A percentile compares a stretch with the other conserved stretches of the same genome.
phyloP scores from a whole-genome alignment of 202 grass and related monocot genomes.

The Schoenoplectus triqueter region DNA sequence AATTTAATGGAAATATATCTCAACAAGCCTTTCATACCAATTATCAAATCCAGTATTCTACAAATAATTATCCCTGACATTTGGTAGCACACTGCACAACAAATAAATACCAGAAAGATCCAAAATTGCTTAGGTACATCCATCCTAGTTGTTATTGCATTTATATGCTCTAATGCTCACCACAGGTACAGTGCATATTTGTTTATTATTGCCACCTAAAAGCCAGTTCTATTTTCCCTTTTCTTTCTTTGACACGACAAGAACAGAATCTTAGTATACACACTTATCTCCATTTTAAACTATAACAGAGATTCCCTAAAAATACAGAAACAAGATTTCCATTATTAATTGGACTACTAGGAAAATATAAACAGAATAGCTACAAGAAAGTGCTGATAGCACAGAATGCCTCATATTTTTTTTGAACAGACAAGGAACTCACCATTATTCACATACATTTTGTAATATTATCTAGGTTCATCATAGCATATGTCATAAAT shows the following conservation, averaged over 20 bases:
- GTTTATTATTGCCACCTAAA: not conserved
- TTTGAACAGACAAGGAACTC: not conserved
- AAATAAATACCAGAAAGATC: constrained; percentile 18
- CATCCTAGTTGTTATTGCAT: constrained; percentile 28
- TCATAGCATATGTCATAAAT: constrained; percentile 51
- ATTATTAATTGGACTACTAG: not conserved
- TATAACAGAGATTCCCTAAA: not conserved
- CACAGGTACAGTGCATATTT: constrained; percentile 9
- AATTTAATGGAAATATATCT: constrained; percentile 22
- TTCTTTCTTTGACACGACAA: not conserved
- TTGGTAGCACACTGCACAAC: constrained; percentile 25
- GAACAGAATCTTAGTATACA: not conserved
- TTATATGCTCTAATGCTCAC: not conserved
- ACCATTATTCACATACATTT: constrained; percentile 28
- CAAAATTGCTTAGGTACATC: constrained; percentile 5
- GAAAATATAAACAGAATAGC: constrained; percentile 13
- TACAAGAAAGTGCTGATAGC: constrained; percentile 1
- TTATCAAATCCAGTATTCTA: not conserved
- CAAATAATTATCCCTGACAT: not conserved
- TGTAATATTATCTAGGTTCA: constrained; percentile 25
- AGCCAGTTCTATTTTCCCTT: not conserved
- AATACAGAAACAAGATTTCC: constrained; percentile 15
- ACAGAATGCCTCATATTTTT: constrained; percentile 8
- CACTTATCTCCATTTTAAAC: not conserved
- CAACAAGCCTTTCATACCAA: not conserved